Evolutionary conservation across 1,284 basidiomycete species (phyloP).

Genomic region (Paramarasmius palmivorus): DNA sequence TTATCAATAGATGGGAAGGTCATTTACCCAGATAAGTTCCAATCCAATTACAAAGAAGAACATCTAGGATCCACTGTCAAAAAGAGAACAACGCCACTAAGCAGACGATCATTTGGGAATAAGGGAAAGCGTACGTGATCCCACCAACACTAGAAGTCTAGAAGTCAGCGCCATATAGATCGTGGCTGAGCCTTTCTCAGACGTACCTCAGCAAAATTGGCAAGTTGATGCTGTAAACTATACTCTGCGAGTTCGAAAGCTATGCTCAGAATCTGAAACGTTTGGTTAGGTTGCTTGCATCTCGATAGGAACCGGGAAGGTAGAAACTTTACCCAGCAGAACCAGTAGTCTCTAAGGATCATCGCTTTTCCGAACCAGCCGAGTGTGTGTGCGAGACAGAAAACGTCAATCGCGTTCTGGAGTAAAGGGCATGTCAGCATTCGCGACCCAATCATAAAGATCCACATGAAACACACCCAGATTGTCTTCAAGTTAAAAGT

Average conservation of each 20-base stretch:
- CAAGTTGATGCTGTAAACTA: slow-evolving; percentile 78
- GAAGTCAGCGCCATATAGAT: slow-evolving; percentile 20
- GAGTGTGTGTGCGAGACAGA: slow-evolving; percentile 78
- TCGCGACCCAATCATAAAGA: slow-evolving; percentile 8
- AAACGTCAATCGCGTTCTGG: slow-evolving; percentile 79
- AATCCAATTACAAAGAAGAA: slow-evolving; percentile 83
- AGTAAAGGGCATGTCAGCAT: slow-evolving; percentile 11
- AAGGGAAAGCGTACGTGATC: slow-evolving; percentile 65
- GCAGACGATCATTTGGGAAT: background rate
- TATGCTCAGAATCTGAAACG: slow-evolving; percentile 72
- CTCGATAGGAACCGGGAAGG: slow-evolving; percentile 6
- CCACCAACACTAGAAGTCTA: slow-evolving; percentile 73
- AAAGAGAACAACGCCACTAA: slow-evolving; percentile 17
- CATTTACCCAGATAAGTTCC: slow-evolving; percentile 74
- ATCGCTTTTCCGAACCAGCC: slow-evolving; percentile 89
- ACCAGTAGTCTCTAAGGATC: slow-evolving; percentile 86
- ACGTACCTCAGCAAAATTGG: slow-evolving; percentile 80
- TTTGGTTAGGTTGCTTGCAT: background rate
- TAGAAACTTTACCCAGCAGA: slow-evolving; percentile 68
- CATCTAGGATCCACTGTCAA: slow-evolving; percentile 78
- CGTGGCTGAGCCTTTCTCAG: slow-evolving; percentile 17
- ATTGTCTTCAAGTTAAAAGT: slow-evolving; percentile 60
- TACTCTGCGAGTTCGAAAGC: slow-evolving; percentile 87
- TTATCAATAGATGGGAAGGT: slow-evolving; percentile 12
- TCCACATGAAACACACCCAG: slow-evolving; percentile 51